Conservation (phyloP, 768 basidiomycete species). For the Termitomyces sp. region DNA sequence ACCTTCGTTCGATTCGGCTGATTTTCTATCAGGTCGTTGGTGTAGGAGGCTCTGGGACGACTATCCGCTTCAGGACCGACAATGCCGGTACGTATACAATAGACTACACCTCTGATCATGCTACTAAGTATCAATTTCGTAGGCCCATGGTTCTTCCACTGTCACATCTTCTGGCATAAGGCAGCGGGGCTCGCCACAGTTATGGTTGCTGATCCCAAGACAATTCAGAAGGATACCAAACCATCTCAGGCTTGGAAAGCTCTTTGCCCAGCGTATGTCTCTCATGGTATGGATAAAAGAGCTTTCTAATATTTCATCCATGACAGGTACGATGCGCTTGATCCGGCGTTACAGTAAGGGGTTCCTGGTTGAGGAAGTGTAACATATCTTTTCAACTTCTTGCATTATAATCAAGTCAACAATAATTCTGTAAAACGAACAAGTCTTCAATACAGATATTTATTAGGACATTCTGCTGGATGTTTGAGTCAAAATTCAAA, state of each 20-base stretch:
- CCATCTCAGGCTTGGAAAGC: slow-evolving; percentile 19
- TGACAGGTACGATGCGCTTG: slow-evolving; percentile 15
- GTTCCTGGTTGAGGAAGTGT: background rate
- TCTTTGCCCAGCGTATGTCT: slow-evolving; percentile 23
- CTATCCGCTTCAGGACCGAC: slow-evolving; percentile 21
- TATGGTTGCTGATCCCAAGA: slow-evolving; percentile 27
- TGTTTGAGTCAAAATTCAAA: no score
- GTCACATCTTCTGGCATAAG: slow-evolving; percentile 37
- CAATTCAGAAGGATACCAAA: slow-evolving; percentile 7
- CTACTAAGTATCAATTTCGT: background rate
- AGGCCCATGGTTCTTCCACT: slow-evolving; percentile 24
- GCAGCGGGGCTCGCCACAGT: slow-evolving; percentile 39
- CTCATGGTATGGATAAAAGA: background rate
- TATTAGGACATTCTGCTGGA: no score
- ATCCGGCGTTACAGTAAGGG: slow-evolving; percentile 6
- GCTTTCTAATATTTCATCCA: background rate
- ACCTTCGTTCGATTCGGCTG: background rate
- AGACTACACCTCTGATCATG: background rate
- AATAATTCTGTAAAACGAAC: background rate
- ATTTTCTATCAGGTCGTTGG: slow-evolving; percentile 10
- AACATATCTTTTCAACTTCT: background rate
- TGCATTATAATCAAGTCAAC: background rate
- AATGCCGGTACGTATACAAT: slow-evolving; percentile 14
- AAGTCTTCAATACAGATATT: background rate
- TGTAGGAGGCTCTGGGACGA: slow-evolving; percentile 22